Conservation (phyloP, 176 grass and related monocot genomes). For the Dactylis glomerata region DNA sequence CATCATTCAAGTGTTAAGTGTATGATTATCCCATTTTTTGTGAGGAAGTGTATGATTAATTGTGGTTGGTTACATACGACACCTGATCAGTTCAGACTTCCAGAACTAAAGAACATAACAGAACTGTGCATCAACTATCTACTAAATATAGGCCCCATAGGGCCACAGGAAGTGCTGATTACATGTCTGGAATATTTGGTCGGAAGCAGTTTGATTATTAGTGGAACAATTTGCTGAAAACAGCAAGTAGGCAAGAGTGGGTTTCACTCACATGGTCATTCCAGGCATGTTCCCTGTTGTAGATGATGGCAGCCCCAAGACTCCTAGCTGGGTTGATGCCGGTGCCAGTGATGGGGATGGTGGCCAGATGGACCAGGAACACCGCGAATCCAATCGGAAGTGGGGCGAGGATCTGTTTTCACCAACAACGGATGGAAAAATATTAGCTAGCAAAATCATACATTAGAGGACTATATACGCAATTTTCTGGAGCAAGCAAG, state of each 20-base stretch:
- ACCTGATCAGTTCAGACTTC: slow-evolving; percentile 1
- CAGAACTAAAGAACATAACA: neutral
- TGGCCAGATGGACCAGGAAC: slow-evolving; percentile 95
- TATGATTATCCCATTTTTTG: slow-evolving; percentile 4
- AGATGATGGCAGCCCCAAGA: slow-evolving; percentile 84
- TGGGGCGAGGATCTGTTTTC: slow-evolving; percentile 77
- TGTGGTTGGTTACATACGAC: neutral
- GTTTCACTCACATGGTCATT: slow-evolving; percentile 69
- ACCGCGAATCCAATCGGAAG: slow-evolving; percentile 92
- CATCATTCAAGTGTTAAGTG: neutral
- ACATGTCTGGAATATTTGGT: neutral
- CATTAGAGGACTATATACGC: neutral
- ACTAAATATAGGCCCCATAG: neutral
- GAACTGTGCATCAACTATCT: neutral
- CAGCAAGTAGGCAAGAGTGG: neutral
- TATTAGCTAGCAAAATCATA: neutral
- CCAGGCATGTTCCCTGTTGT: slow-evolving; percentile 80
- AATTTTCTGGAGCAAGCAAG: neutral
- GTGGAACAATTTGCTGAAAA: neutral
- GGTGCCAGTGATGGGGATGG: slow-evolving; percentile 95
- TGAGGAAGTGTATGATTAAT: neutral
- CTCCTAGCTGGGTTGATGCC: slow-evolving; percentile 97
- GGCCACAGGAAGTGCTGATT: neutral
- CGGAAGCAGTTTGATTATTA: neutral
- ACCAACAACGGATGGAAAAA: slow-evolving; percentile 6